Evolutionary conservation across 441 rosid species (phyloP).

Genomic region (Erodium chrysanthum): DNA sequence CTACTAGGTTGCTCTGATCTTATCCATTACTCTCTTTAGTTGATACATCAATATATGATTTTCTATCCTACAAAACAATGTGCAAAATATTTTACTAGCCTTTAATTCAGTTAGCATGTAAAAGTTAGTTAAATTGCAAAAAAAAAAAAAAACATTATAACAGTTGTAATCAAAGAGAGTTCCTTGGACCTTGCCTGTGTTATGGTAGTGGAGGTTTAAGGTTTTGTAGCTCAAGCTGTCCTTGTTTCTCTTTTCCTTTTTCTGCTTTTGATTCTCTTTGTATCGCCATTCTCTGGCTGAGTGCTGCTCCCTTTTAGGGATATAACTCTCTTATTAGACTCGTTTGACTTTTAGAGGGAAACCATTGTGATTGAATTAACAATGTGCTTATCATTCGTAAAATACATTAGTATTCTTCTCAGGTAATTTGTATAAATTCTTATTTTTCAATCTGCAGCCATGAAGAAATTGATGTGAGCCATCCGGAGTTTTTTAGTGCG

Average conservation of each 20-base stretch:
- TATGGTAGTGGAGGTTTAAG: too few species aligned
- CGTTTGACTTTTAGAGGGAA: background rate
- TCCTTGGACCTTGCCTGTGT: too few species aligned
- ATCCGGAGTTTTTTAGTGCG: slow-evolving; percentile 79
- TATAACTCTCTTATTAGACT: background rate
- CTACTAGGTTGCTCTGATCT: background rate
- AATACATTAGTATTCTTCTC: background rate
- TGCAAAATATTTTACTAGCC: slow-evolving; percentile 1
- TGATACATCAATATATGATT: slow-evolving; percentile 1
- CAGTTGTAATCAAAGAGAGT: background rate
- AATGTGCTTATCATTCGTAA: slow-evolving; percentile 6
- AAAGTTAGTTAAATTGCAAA: background rate
- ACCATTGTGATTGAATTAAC: background rate
- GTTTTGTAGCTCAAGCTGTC: too few species aligned
- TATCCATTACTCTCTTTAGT: background rate
- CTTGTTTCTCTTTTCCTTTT: too few species aligned
- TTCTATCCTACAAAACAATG: background rate
- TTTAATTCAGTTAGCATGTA: background rate
- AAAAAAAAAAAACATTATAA: background rate
- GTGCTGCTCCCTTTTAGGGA: too few species aligned
- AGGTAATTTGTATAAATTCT: slow-evolving; percentile 3
- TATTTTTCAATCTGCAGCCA: slow-evolving; percentile 45
- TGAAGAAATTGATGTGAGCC: slow-evolving; percentile 92
- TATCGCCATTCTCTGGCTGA: too few species aligned
- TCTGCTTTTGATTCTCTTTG: too few species aligned